phyloP scores from a whole-genome alignment of 805 yeast species.

The Lipomyces mesembrius region DNA sequence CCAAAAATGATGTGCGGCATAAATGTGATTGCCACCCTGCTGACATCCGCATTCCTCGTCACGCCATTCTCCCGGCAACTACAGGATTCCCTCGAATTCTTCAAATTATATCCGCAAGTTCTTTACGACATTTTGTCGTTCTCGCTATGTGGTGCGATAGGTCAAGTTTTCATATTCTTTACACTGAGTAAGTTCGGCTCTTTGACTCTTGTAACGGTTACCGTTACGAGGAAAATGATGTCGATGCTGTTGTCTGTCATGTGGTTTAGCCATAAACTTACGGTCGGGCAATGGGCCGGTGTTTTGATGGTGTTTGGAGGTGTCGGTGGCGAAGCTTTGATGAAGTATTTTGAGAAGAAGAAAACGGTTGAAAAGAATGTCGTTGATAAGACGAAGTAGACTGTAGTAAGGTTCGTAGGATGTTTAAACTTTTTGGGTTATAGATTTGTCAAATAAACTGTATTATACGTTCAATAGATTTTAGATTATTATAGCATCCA shows the following conservation, averaged over 20 bases:
- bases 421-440: neutral
- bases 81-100: constrained; percentile 55
- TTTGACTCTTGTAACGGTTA: constrained; percentile 82
- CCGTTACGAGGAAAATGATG: constrained; percentile 94
- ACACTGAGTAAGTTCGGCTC: constrained; percentile 87
- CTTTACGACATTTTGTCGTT: constrained; percentile 65
- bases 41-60: constrained; percentile 49
- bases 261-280: constrained; percentile 79
- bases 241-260: constrained; percentile 90
- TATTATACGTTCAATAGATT: neutral
- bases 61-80: constrained; percentile 57
- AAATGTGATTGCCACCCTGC: constrained; percentile 52
- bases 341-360: constrained; percentile 30
- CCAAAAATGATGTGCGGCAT: constrained; percentile 84
- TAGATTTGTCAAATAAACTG: neutral
- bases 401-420: neutral
- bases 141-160: constrained; percentile 82
- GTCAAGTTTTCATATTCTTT: constrained; percentile 90
- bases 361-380: neutral
- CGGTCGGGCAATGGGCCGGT: constrained; percentile 74
- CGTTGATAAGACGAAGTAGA: neutral
- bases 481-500: neutral
- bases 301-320: constrained; percentile 82
- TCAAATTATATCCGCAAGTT: constrained; percentile 57
- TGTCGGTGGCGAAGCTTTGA: constrained; percentile 73